phyloP scores from a whole-genome alignment of 306 rosid genomes.

The Abrus precatorius region DNA sequence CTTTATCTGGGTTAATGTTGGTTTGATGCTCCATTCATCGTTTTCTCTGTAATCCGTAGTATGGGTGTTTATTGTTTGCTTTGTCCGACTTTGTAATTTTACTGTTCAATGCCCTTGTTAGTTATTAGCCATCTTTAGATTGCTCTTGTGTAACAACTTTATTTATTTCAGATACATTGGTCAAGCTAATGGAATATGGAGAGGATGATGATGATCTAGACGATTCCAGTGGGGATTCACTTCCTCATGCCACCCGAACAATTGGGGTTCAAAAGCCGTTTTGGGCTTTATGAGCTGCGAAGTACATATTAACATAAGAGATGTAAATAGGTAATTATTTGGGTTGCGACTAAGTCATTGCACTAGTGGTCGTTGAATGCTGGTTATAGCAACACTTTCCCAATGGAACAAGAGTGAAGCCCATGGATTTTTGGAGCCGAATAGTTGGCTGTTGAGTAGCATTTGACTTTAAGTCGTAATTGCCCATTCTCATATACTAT shows the following conservation, averaged over 20 bases:
- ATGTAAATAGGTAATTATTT: conserved; percentile 44
- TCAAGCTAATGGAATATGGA: conserved; percentile 95
- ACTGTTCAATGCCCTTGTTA: conserved; percentile 1
- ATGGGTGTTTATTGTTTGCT: conserved; percentile 14
- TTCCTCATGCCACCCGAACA: conserved; percentile 40
- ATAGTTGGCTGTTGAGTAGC: conserved; percentile 37
- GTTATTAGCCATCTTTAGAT: conserved; percentile 28
- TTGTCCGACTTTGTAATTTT: conserved; percentile 23
- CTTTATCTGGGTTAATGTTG: conserved; percentile 34
- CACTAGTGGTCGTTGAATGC: conserved; percentile 37
- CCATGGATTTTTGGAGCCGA: conserved; percentile 28
- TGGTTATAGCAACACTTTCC: conserved; percentile 25
- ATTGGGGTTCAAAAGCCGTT: conserved; percentile 75
- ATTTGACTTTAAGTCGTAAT: conserved; percentile 31
- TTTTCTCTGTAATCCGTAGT: neutral
- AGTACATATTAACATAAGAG: conserved; percentile 37
- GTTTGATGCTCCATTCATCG: conserved; percentile 18
- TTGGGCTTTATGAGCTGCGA: conserved; percentile 76
- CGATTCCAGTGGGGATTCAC: conserved; percentile 61
- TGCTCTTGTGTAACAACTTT: conserved; percentile 11
- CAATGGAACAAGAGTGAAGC: conserved; percentile 18
- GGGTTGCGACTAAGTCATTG: conserved; percentile 15
- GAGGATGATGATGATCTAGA: conserved; percentile 86
- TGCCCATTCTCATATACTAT: conserved; percentile 30
- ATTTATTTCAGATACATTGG: conserved; percentile 77